phyloP scores from a whole-genome alignment of 768 basidiomycete genomes.

The Leucosporidium creatinivorum region DNA sequence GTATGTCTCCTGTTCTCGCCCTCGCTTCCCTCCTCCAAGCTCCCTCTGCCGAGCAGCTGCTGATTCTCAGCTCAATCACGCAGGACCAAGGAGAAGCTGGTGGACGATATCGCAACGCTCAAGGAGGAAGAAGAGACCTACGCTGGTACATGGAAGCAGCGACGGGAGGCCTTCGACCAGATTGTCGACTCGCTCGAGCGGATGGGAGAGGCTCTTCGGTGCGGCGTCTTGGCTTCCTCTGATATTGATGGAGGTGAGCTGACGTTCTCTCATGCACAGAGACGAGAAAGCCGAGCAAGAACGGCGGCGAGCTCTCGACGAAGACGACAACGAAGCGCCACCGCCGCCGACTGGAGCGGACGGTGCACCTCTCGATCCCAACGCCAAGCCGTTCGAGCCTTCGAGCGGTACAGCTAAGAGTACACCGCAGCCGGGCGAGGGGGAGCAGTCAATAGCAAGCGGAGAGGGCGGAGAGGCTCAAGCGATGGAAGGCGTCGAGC shows the following conservation, averaged over 20 bases:
- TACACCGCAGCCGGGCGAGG: not conserved
- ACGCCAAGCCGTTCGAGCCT: constrained; percentile 14
- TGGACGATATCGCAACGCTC: constrained; percentile 10
- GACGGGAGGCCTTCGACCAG: constrained; percentile 17
- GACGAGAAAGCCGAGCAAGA: constrained; percentile 31
- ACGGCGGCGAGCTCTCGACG: constrained; percentile 25
- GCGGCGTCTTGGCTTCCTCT: constrained; percentile 11
- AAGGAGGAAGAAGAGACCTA: constrained; percentile 11
- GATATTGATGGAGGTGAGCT: too few species aligned
- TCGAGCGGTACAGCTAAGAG: too few species aligned
- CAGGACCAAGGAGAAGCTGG: constrained; percentile 14
- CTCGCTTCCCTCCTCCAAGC: too few species aligned
- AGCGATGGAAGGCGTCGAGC: not conserved
- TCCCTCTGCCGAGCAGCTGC: not conserved
- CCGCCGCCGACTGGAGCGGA: not conserved
- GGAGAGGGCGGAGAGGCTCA: not conserved
- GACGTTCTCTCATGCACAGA: too few species aligned
- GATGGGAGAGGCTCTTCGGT: constrained; percentile 29
- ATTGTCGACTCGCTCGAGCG: constrained; percentile 11
- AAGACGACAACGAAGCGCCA: constrained; percentile 11
- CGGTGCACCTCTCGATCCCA: constrained; percentile 9
- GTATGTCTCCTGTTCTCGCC: constrained; percentile 1
- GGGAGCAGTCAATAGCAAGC: not conserved
- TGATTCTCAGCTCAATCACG: not conserved
- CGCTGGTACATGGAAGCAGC: constrained; percentile 14